Evolutionary conservation across 352 stramenopile genomes (phyloP).

Genomic region (Phytophthora chlamydospora): DNA sequence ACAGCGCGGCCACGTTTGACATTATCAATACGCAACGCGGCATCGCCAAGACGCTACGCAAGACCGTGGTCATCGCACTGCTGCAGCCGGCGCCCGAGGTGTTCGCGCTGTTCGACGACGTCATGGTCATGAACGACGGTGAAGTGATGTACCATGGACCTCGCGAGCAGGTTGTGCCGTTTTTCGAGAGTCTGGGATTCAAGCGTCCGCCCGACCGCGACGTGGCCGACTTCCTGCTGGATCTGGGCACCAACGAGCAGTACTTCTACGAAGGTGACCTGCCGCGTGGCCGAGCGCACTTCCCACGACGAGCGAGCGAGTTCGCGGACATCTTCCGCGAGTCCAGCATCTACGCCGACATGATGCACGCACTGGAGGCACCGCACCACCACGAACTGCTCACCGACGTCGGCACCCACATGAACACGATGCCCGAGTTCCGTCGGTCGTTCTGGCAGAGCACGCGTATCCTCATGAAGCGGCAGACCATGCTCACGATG

Average conservation of each 20-base stretch:
- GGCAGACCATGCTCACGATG: constrained; percentile 50
- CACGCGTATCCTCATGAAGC: constrained; percentile 26
- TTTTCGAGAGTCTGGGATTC: constrained; percentile 37
- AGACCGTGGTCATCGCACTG: constrained; percentile 75
- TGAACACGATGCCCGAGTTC: constrained; percentile 48
- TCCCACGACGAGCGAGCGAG: constrained; percentile 38
- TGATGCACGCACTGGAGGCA: constrained; percentile 30
- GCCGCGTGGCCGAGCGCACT: constrained; percentile 16
- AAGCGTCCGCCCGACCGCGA: constrained; percentile 43
- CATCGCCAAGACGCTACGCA: constrained; percentile 52
- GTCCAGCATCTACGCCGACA: constrained; percentile 36
- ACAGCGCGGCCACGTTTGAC: constrained; percentile 62
- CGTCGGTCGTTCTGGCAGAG: constrained; percentile 49
- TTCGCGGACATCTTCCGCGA: constrained; percentile 39
- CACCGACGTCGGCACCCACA: constrained; percentile 32
- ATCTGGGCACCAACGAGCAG: constrained; percentile 50
- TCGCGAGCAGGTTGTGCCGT: constrained; percentile 56
- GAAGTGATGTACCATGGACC: constrained; percentile 50
- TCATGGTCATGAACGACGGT: constrained; percentile 54
- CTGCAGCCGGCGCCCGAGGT: constrained; percentile 81
- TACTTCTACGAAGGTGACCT: constrained; percentile 36
- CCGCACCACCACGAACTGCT: constrained; percentile 31
- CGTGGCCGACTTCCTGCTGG: constrained; percentile 51
- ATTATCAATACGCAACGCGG: constrained; percentile 53
- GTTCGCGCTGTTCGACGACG: constrained; percentile 57